Evolutionary conservation across 2,329 filamentous ascomycete genomes (phyloP).

Genomic region (Cucurbitaria berberidis): DNA sequence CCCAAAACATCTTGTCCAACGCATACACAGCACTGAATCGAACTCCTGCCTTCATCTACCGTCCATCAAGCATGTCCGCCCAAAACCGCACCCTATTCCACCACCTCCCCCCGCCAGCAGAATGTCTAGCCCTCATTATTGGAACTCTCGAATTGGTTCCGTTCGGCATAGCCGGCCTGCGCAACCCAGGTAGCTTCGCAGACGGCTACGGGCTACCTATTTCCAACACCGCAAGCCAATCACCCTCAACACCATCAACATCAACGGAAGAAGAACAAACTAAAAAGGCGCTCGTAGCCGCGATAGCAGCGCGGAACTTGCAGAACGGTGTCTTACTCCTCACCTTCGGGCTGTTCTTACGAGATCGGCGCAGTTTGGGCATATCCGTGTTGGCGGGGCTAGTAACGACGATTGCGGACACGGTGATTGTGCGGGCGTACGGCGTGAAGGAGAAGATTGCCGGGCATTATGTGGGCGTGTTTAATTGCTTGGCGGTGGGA

Average conservation of each 20-base stretch:
- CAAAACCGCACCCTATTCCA: slow-evolving; percentile 25
- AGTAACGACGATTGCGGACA: slow-evolving; percentile 29
- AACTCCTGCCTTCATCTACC: neutral
- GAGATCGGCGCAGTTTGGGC: slow-evolving; percentile 29
- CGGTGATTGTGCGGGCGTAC: slow-evolving; percentile 27
- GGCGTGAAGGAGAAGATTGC: slow-evolving; percentile 27
- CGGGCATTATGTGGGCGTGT: slow-evolving; percentile 31
- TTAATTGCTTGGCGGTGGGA: slow-evolving; percentile 30
- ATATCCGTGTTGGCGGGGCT: slow-evolving; percentile 28
- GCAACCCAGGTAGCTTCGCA: slow-evolving; percentile 20
- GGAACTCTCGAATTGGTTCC: slow-evolving; percentile 30
- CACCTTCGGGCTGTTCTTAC: slow-evolving; percentile 25
- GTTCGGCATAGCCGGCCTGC: slow-evolving; percentile 28
- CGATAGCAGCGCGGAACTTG: slow-evolving; percentile 32
- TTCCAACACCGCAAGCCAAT: neutral
- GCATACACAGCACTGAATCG: neutral
- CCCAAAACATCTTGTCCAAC: neutral
- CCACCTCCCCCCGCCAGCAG: slow-evolving; percentile 27
- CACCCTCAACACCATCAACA: slow-evolving; percentile 5
- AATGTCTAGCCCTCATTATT: slow-evolving; percentile 32
- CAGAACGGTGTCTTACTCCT: slow-evolving; percentile 29
- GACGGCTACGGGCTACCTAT: slow-evolving; percentile 27
- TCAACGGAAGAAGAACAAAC: slow-evolving; percentile 22
- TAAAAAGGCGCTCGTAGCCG: slow-evolving; percentile 28
- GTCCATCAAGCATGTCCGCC: slow-evolving; percentile 17